phyloP scores from a whole-genome alignment of 441 rosid genomes.

The Populus tomentosa region DNA sequence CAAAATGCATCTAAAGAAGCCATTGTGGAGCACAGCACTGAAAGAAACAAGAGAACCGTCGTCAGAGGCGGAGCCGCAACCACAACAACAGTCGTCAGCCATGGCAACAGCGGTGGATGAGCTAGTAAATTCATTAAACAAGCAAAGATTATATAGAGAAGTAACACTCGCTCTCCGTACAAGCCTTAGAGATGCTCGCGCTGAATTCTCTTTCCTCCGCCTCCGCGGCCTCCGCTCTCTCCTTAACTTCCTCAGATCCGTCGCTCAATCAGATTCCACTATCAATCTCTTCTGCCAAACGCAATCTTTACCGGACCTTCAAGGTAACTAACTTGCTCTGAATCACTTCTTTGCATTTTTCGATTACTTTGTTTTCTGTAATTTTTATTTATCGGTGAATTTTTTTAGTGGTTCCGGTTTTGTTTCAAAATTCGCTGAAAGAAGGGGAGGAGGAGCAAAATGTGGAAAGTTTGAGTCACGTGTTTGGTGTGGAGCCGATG shows the following conservation, averaged over 20 bases:
- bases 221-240: constrained; percentile 76
- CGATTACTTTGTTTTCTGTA: not conserved
- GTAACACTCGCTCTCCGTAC: constrained; percentile 83
- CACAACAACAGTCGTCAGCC: constrained; percentile 7
- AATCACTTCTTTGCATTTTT: not conserved
- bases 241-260: constrained; percentile 72
- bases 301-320: constrained; percentile 71
- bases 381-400: not conserved
- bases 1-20: constrained; percentile 59
- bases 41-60: constrained; percentile 24
- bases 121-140: constrained; percentile 55
- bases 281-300: constrained; percentile 66
- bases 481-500: constrained; percentile 76
- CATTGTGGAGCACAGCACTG: constrained; percentile 63
- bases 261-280: constrained; percentile 67
- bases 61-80: constrained; percentile 11
- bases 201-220: constrained; percentile 90
- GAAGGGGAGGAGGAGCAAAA: constrained; percentile 37
- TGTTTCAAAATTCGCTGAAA: constrained; percentile 57
- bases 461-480: constrained; percentile 66
- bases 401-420: constrained; percentile 63
- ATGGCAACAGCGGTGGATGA: constrained; percentile 58
- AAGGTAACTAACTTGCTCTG: constrained; percentile 32
- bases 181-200: constrained; percentile 74
- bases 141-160: constrained; percentile 69